These are phyloP conservation scores for Fraxinus xanthoxyloides DNA, from an alignment of 305 asterid genomes.

Conservation along the genomic window DNA sequence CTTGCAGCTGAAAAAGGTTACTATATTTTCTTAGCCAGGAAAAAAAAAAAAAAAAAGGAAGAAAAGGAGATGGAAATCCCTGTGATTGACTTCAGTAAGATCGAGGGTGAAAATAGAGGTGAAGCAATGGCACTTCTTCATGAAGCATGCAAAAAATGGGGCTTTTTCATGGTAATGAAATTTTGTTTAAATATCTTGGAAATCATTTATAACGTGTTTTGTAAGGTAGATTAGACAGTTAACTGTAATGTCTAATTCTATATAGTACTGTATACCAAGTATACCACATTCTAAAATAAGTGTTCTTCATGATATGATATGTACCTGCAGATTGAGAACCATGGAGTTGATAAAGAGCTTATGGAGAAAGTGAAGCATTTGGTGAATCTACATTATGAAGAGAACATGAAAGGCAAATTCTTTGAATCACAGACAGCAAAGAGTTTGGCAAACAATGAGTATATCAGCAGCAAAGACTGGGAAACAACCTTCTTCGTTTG, in stretches of 20 bases:
- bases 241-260: neutral
- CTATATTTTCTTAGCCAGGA: neutral
- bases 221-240: neutral
- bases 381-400: constrained; percentile 60
- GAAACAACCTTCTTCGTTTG: constrained; percentile 68
- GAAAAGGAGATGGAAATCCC: constrained; percentile 63
- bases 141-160: constrained; percentile 81
- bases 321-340: constrained; percentile 73
- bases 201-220: neutral
- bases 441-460: constrained; percentile 38
- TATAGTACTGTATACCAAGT: neutral
- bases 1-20: neutral
- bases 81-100: constrained; percentile 58
- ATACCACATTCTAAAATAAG: neutral
- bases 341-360: constrained; percentile 47
- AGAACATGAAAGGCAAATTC: constrained; percentile 51
- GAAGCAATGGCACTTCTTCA: constrained; percentile 68
- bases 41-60: neutral
- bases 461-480: constrained; percentile 53
- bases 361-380: constrained; percentile 63
- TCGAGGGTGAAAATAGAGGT: constrained; percentile 49
- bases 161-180: constrained; percentile 73
- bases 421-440: constrained; percentile 52
- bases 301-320: neutral
- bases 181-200: neutral